Conservation (phyloP, 2,329 filamentous ascomycete species). For the Stenocarpella maydis region DNA sequence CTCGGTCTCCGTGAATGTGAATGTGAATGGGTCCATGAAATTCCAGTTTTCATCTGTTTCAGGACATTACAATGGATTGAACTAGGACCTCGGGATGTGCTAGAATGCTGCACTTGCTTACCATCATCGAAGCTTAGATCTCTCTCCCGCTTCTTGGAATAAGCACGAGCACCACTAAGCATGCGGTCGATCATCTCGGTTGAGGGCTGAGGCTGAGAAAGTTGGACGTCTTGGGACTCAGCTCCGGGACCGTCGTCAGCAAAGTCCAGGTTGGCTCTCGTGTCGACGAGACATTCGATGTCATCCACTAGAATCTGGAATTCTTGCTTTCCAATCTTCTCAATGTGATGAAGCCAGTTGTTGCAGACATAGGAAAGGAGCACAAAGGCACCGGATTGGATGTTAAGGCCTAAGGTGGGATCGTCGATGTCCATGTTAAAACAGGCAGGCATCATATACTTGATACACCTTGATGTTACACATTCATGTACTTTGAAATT, state of each 20-base stretch:
- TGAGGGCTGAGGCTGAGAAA: not conserved
- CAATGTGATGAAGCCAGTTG: not conserved
- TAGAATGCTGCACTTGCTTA: too few relatives aligned
- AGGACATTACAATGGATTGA: not conserved
- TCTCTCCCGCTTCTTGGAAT: not conserved
- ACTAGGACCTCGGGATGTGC: not conserved
- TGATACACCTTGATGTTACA: not conserved
- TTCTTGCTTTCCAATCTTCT: not conserved
- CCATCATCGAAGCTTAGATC: not conserved
- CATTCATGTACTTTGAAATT: not conserved
- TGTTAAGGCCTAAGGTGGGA: not conserved
- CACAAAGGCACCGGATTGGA: not conserved
- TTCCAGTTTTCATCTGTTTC: not conserved
- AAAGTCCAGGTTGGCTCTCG: not conserved
- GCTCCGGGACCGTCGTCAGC: too few relatives aligned
- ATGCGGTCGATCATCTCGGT: not conserved
- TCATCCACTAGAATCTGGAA: not conserved
- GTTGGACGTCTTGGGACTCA: not conserved
- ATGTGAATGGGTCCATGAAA: not conserved
- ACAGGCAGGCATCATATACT: not conserved
- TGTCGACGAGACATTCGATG: not conserved
- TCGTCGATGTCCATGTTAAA: not conserved
- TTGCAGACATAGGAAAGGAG: not conserved
- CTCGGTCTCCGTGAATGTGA: not conserved
- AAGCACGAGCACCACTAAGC: not conserved